Evolutionary conservation across 176 grass and related monocot species (phyloP), one percentile per base, ranked within the genome.

Genomic region (Aegilops bicornis): DNA sequence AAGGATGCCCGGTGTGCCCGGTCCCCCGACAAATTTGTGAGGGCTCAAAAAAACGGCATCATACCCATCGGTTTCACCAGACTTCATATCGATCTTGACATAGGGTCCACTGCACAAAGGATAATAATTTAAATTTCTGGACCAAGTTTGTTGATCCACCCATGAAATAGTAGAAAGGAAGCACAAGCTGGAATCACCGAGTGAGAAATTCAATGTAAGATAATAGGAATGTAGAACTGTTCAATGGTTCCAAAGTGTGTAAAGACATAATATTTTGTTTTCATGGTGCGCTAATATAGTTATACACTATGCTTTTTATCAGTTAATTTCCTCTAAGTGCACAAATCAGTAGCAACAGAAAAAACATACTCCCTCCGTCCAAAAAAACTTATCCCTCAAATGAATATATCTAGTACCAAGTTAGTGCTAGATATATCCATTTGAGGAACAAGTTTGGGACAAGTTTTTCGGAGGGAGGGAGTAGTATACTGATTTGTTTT

Each of bases 11-110:
- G 95, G 82, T 19, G 90, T 95, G 30, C 91, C 92, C 0, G 95
- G 95, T 1, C 95, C 95, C 0, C 92, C 92, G 3, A 95, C 82
- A 7, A 97, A 97, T 23, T 97, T 97, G 68, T 95, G 95, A 1
- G 92, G 87, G 66, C 95, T 97, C 43, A 95, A 69, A 68, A 93
- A 95, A 8, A 98, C 83, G 0, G 93, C 89, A 14, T 98, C 95
- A 3, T 98, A 98, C 5, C 95, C 95, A 1, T 95, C 95, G 1
- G 87, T 64, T 11, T 98, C 87, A 0, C 93, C 95, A 0, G 92
- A 91, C 29, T 69, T 91, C 93, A 95, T 98, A 45, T 98, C 89
- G 35, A 98, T 95, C 79, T 95, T 88, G 3, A 90, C 91, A 48
- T 98, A 95, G 1, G 95, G 95, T 19, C 80, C 95, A 87, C 95